Base-by-base conservation (phyloP, 495 filamentous ascomycete genomes). In the Podospora pseudocomata region DNA sequence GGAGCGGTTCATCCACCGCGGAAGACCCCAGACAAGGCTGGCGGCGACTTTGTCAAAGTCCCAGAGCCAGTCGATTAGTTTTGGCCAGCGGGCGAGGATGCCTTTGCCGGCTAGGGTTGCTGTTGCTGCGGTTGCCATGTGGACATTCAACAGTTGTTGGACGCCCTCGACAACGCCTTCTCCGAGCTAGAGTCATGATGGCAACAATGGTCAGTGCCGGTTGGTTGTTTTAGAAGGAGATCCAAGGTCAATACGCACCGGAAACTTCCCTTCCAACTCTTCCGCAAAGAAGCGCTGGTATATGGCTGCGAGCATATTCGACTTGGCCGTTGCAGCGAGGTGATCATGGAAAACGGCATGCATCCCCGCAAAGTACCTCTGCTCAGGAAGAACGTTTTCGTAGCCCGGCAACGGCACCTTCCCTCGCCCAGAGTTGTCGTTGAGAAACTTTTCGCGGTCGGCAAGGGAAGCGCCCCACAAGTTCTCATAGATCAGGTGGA, bases 1-100 rank as follows among this genome's bases (percentile, higher is more conserved):
- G 82, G 86, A 7, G 84, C 87, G 32, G 82, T 85, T 86, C 86
- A 91, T 7, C 88, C 88, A 60, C 84, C 86, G 67, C 18, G 74
- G 70, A 2, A 70, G 30, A 2, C 72, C 71, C 28, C 55, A 70
- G 5, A 67, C 19, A 1, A 74, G 64, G n/a, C 49, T 26, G 4
- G 34, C 49, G 16, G 67, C 64, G 28, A 67, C 30, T 18, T 54
- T 49, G 39, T 76, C 72, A 20, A 68, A 76, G 0, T 69, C 55
- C 76, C 77, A 44, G 30, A 39, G 76, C 39, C 75, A 59, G 16
- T 56, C 63, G 26, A 73, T 65, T 0, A 76, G 54, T 3, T 53
- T 60, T 2, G 76, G 74, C 64, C 68, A 70, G 9, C 70, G 62
- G n/a, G 67, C 66, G 4, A 79, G 20, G 16, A 73, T 68, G 3